Conservation (phyloP, 148 eudicot genomes). For the Camellia sinensis region DNA sequence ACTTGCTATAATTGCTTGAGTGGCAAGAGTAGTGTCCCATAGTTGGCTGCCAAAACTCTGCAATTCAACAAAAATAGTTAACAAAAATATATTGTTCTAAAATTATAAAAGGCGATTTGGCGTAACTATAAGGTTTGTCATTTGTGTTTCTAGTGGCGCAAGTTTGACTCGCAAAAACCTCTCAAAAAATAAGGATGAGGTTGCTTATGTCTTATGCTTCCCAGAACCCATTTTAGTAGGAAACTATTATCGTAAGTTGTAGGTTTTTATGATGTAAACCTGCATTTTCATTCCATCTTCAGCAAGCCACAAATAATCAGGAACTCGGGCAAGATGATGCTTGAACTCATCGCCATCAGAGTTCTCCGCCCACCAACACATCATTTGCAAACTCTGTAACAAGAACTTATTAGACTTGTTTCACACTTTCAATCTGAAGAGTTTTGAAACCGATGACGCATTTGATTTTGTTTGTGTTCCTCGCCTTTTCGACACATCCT, state of each 20-base stretch:
- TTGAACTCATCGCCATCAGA: constrained; percentile 15
- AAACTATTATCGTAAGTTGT: neutral
- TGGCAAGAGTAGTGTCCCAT: constrained; percentile 22
- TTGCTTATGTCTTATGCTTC: too few species aligned
- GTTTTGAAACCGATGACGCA: too few species aligned
- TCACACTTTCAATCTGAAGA: too few species aligned
- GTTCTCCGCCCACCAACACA: constrained; percentile 16
- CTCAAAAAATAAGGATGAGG: too few species aligned
- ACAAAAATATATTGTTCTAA: too few species aligned
- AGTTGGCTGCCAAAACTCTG: constrained; percentile 28
- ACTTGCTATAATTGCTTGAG: constrained; percentile 16
- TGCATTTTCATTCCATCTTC: constrained; percentile 26
- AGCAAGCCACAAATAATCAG: constrained; percentile 21
- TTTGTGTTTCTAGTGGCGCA: too few species aligned
- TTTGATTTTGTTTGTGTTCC: neutral
- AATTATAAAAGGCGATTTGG: too few species aligned
- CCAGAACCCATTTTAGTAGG: too few species aligned
- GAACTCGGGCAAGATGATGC: constrained; percentile 21
- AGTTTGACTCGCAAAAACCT: too few species aligned
- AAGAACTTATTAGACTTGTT: too few species aligned
- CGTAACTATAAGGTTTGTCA: too few species aligned
- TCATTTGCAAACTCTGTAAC: constrained; percentile 9
- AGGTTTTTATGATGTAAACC: neutral
- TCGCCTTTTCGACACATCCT: constrained; percentile 11
- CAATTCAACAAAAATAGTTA: neutral